Percentiles rank a stretch among this genome's conserved stretches.
These are phyloP conservation scores for Xylaria flabelliformis DNA, from an alignment of 495 filamentous ascomycete genomes.

Conservation along the genomic window DNA sequence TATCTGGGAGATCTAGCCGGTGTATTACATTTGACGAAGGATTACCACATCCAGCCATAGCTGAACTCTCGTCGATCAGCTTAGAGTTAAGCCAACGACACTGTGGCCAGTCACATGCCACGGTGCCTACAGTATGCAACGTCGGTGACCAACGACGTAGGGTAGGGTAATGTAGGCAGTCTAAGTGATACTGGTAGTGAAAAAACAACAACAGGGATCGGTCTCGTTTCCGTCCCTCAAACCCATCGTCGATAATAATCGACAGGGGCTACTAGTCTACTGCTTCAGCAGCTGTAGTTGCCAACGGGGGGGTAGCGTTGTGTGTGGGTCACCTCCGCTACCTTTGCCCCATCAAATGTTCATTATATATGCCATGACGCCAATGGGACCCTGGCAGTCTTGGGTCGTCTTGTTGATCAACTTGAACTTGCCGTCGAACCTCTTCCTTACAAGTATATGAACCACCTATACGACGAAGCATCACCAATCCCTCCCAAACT, in stretches of 20 bases:
- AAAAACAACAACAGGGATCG: slow-evolving; percentile 21
- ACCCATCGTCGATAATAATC: slow-evolving; percentile 25
- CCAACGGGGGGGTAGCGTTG: slow-evolving; percentile 20
- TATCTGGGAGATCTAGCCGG: slow-evolving; percentile 9
- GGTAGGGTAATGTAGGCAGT: not conserved
- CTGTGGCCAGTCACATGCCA: slow-evolving; percentile 3
- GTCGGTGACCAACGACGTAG: slow-evolving; percentile 11
- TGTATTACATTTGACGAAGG: not conserved
- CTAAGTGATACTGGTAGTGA: slow-evolving; percentile 5
- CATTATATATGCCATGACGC: slow-evolving; percentile 31
- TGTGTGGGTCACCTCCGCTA: slow-evolving; percentile 22
- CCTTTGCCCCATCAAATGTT: slow-evolving; percentile 20
- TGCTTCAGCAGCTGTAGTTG: slow-evolving; percentile 22
- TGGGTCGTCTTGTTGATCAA: slow-evolving; percentile 21
- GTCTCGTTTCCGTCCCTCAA: slow-evolving; percentile 12
- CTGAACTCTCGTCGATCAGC: slow-evolving; percentile 10
- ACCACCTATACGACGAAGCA: slow-evolving; percentile 8
- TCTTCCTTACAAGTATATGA: slow-evolving; percentile 12
- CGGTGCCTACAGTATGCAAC: slow-evolving; percentile 6
- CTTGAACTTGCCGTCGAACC: slow-evolving; percentile 20
- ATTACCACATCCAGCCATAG: slow-evolving; percentile 7
- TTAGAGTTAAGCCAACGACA: not conserved
- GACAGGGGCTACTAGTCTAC: slow-evolving; percentile 25
- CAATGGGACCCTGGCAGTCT: slow-evolving; percentile 26
- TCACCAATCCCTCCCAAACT: not conserved